phyloP scores from a whole-genome alignment of 2,329 filamentous ascomycete genomes.

The Microascus cirrosus region DNA sequence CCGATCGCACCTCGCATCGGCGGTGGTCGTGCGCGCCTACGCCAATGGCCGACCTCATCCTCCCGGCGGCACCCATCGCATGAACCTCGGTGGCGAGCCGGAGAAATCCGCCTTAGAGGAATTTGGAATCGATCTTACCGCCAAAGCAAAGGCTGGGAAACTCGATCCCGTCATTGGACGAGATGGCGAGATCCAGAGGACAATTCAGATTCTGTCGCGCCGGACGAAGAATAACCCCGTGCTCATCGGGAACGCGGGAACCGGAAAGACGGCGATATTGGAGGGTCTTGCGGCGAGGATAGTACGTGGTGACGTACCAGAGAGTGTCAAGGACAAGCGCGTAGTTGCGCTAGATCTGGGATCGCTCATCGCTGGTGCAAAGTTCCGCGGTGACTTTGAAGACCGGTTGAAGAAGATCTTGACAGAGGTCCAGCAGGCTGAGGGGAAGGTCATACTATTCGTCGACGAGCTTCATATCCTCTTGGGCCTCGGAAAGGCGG shows the following conservation, averaged over 20 bases:
- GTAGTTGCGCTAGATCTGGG: constrained; percentile 84
- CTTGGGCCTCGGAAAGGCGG: constrained; percentile 84
- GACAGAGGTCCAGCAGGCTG: constrained; percentile 79
- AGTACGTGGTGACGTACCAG: constrained; percentile 83
- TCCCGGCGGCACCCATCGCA: constrained; percentile 84
- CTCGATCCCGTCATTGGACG: constrained; percentile 92
- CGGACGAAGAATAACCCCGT: constrained; percentile 95
- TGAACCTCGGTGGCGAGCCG: constrained; percentile 68
- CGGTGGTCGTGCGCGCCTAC: constrained; percentile 33
- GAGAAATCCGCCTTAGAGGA: constrained; percentile 85
- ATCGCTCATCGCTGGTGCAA: constrained; percentile 87
- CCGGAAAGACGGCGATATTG: constrained; percentile 86
- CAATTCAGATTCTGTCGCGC: constrained; percentile 85
- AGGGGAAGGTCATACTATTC: constrained; percentile 87
- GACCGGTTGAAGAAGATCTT: constrained; percentile 85
- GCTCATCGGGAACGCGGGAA: constrained; percentile 82
- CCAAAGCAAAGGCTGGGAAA: constrained; percentile 74
- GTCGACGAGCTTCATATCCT: constrained; percentile 91
- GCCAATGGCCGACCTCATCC: constrained; percentile 70
- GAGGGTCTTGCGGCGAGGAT: constrained; percentile 87
- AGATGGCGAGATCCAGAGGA: constrained; percentile 83
- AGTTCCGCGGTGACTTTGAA: constrained; percentile 93
- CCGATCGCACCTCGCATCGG: background rate
- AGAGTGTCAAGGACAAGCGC: constrained; percentile 89
- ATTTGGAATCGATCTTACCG: constrained; percentile 84